Base-by-base conservation (phyloP, 306 rosid genomes). In the Quercus parvula region DNA sequence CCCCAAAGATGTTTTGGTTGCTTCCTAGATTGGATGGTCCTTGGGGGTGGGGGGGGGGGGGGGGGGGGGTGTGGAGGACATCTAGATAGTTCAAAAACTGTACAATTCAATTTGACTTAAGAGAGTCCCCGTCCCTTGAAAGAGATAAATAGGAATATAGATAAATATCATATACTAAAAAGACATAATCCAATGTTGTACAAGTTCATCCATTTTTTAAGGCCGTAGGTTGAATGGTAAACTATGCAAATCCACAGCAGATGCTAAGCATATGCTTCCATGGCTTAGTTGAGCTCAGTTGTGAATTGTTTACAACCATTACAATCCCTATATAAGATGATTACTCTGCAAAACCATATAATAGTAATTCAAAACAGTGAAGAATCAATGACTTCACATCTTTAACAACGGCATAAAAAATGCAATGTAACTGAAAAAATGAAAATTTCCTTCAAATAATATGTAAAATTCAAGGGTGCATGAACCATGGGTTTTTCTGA, bases 221-320 rank as follows among this genome's bases (percentile, higher is more conserved):
- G 33, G 33, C 31, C 19, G 12, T 25, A 5, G 35, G 18, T 17
- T 17, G 4, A 25, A 61, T 22, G 27, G 14, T 20, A 25, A 58
- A 58, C 25, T 11, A 58, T 22, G 11, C 64, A 58, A 58, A 58
- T 4, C 24, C 27, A 22, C 11, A 7, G 64, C 25, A 11, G 24
- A 58, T 12, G 12, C 28, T 13, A 58, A 58, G 25, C 20, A 67
- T 66, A 31, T 67, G 71, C 51, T 33, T 33, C 12, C n/a, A 14
- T 6, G 44, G 70, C 44, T 30, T 64, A 64, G 22, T 64, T 64
- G 70, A 64, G 46, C 11, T 30, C 70, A 15, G 70, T 64, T 64
- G 46, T 64, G 44, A 49, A 64, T 3, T 64, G 4, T 24, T 2
- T 64, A 64, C 33, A 28, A 14, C n/a, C n/a, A 5, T 30, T 14